Evolutionary conservation across 345 rosid genomes (phyloP), one percentile per base, ranked within the genome.

Genomic region (Tarenaya hassleriana): DNA sequence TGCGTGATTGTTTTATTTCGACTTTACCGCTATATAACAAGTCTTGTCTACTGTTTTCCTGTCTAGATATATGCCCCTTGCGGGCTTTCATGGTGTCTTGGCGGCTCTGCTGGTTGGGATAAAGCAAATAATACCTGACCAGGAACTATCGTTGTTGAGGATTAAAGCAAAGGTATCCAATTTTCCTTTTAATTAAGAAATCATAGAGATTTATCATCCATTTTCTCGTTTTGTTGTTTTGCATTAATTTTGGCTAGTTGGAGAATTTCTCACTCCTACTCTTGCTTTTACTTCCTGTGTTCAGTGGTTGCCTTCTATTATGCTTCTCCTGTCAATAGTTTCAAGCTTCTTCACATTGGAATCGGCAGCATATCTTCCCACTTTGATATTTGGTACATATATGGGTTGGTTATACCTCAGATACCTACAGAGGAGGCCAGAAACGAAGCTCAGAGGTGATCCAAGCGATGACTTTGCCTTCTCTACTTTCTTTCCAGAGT

Each of bases 261-360:
- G 56, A 47, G 27, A 60, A 41, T 46, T 60, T 34, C 32, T 68
- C 59, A 49, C 61, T 41, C 38, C 45, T 55, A 53, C 45, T 33
- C 46, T 32, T 56, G 50, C 16, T 50, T 56, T 32, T 68, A 31
- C 56, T 52, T 62, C 38, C 11, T 50, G 16, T 66, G 37, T 79
- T 73, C 86, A 94, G 99, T 94, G 99, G 99, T 66, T 88, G 60
- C 95, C 99, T 56, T 88, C 95, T 35, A 53, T 88, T 59, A 38
- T 70, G 69, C 73, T 94, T 43, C 43, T 82, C 69, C 16, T 88
- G 57, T 75, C 99, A 45, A 70, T 76, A 71, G 84, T 64, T 48
- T 32, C 70, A 59, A 83, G 99, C 78, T 80, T 88, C 77, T 88
- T 94, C 61, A 82, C 76, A 13, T 41, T 72, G 34, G 80, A 86